phyloP scores from a whole-genome alignment of 1,139 yeast genomes.

The Taphrina deformans region DNA sequence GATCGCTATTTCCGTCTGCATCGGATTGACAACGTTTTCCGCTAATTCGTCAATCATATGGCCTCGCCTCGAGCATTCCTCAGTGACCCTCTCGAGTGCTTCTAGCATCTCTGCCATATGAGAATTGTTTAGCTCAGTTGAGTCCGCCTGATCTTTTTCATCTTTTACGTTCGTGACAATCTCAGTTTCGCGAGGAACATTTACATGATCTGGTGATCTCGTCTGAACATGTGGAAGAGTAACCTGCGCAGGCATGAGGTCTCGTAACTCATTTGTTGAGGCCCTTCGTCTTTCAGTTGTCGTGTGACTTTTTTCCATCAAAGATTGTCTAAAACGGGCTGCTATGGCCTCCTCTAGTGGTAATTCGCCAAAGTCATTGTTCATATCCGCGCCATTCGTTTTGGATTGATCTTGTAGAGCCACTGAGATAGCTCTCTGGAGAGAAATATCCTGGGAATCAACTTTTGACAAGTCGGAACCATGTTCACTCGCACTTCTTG shows the following conservation, averaged over 20 bases:
- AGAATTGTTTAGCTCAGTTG: neutral
- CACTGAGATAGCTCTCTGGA: constrained; percentile 18
- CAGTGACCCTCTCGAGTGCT: neutral
- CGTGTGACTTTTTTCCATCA: neutral
- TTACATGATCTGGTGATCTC: neutral
- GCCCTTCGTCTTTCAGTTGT: neutral
- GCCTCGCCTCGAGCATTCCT: constrained; percentile 29
- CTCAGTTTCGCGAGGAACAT: neutral
- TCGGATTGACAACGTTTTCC: neutral
- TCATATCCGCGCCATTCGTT: neutral
- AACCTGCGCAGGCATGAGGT: neutral
- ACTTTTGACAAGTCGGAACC: constrained; percentile 19
- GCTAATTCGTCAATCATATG: constrained; percentile 16
- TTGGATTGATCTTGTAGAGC: neutral
- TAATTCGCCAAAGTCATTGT: neutral
- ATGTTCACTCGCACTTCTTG: neutral
- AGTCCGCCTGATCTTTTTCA: neutral
- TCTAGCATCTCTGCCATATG: constrained; percentile 12
- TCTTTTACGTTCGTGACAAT: neutral
- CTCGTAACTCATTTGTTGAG: neutral
- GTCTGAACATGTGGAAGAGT: neutral
- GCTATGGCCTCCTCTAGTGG: constrained; percentile 13
- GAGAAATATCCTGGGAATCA: constrained; percentile 15
- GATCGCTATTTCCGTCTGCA: neutral
- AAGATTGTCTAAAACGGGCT: neutral